Conservation (phyloP, 1,139 yeast genomes). For the Pichia inconspicua region DNA sequence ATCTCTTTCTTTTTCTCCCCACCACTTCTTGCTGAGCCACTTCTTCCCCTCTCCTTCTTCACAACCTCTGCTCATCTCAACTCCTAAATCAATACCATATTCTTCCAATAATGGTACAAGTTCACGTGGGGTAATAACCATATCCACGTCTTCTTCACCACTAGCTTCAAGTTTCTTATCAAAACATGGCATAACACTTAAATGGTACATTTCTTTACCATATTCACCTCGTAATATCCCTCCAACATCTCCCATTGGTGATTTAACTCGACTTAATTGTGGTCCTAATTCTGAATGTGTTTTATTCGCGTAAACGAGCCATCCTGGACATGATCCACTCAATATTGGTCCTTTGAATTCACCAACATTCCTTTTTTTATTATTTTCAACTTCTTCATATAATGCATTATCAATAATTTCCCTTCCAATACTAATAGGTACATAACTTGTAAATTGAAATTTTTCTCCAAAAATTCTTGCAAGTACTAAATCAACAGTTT, state of each 20-base stretch:
- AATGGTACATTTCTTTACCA: slow-evolving; percentile 56
- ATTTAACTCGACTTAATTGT: slow-evolving; percentile 53
- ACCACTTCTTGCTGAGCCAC: slow-evolving; percentile 9
- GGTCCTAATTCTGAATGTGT: slow-evolving; percentile 83
- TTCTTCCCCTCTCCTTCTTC: too few species aligned
- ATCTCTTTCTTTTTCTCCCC: slow-evolving; percentile 69
- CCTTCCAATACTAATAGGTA: slow-evolving; percentile 82
- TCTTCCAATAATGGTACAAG: slow-evolving; percentile 56
- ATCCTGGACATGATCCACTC: slow-evolving; percentile 86
- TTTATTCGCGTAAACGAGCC: slow-evolving; percentile 93
- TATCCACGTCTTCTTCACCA: slow-evolving; percentile 71
- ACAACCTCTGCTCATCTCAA: slow-evolving; percentile 15
- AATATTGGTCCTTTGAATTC: slow-evolving; percentile 49
- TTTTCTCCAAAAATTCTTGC: slow-evolving; percentile 47
- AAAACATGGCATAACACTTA: slow-evolving; percentile 92
- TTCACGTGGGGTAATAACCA: slow-evolving; percentile 90
- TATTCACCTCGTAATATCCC: slow-evolving; percentile 56
- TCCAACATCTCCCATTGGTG: slow-evolving; percentile 94
- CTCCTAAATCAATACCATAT: slow-evolving; percentile 39
- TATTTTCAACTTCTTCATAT: slow-evolving; percentile 36
- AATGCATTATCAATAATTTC: slow-evolving; percentile 59
- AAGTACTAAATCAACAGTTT: slow-evolving; percentile 53
- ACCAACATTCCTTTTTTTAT: too few species aligned
- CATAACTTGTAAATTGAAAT: slow-evolving; percentile 66
- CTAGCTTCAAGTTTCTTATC: slow-evolving; percentile 96